Evolutionary conservation across 73 alveolate species (phyloP), one percentile per base, ranked within the genome.

Genomic region (Paramecium sexaurelia): DNA sequence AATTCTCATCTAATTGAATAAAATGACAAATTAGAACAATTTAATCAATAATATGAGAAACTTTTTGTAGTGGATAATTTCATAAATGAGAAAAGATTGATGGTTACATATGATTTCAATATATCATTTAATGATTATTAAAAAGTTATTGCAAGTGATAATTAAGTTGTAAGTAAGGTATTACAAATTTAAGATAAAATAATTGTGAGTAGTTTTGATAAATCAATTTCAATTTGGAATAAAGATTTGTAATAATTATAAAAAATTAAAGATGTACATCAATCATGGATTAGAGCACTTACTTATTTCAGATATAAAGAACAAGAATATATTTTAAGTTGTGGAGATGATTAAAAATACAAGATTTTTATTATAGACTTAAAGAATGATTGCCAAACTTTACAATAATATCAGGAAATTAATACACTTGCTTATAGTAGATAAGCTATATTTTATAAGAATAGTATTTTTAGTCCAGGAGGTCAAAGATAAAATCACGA

Each of bases 141-240:
- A 3, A 61, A 32, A 61, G 37, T 61, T 2, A 32, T 32, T 29
- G 83, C 83, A 10, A 26, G 43, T 61, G 83, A 61, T 13, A 61
- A 61, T 61, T 29, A 61, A 61, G 43, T 61, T 26, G 83, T 61
- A 10, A 61, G 83, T 27, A 61, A 61, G 39, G 17, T 61, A 6
- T 0, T 61, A 29, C 17, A 26, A 19, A 29, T 26, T 61, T 2
- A 24, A 61, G 83, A 61, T 61, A 61, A 61, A 61, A 61, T 61
- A 61, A 6, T 61, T 22, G 83, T 61, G 45, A 32, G 47, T 61
- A 61, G 83, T 61, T 61, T 61, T 61, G 83, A 61, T 61, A 61
- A 61, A 61, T 61, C 83, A 11, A 24, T 61, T 29, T 61, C 83
- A 9, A 32, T 61, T 9, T 61, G 83, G 83, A 61, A 61, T 61